These are phyloP conservation scores for Bruguiera hainesii DNA, from an alignment of 441 rosid species.

Conservation along the genomic window DNA sequence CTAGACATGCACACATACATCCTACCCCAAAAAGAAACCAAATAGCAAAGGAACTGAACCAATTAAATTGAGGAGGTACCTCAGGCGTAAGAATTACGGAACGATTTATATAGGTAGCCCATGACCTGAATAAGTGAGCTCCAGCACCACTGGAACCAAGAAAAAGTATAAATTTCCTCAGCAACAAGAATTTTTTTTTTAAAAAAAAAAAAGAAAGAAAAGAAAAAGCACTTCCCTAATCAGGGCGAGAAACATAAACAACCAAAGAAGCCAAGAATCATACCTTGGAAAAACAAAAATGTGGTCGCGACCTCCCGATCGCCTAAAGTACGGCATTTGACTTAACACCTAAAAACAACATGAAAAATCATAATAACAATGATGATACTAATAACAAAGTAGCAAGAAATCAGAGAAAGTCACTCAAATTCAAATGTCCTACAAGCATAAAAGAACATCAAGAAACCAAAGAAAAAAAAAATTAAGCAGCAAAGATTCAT, in stretches of 20 bases:
- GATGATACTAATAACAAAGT: neutral
- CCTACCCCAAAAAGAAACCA: no score
- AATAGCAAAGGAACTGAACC: no score
- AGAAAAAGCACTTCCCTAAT: neutral
- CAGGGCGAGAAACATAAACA: neutral
- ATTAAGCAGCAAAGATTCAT: neutral
- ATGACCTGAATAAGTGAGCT: slow-evolving; percentile 90
- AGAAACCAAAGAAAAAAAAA: neutral
- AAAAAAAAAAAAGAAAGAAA: neutral
- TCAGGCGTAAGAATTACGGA: slow-evolving; percentile 95
- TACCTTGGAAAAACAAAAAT: slow-evolving; percentile 94
- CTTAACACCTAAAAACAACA: slow-evolving; percentile 55
- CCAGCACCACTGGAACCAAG: slow-evolving; percentile 70
- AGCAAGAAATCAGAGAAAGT: neutral
- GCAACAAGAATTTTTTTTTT: neutral
- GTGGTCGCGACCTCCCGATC: slow-evolving; percentile 92
- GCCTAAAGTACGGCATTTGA: slow-evolving; percentile 89
- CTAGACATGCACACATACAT: no score
- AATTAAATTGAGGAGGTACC: slow-evolving; percentile 33
- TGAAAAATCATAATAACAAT: no score
- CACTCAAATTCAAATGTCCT: no score
- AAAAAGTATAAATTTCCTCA: slow-evolving; percentile 4
- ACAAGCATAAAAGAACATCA: neutral
- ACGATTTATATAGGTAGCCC: slow-evolving; percentile 77
- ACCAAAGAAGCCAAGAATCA: neutral